Percentiles rank a stretch among this genome's conserved stretches.
Conservation (phyloP, 495 filamentous ascomycete genomes). For the Talaromyces borbonicus region DNA sequence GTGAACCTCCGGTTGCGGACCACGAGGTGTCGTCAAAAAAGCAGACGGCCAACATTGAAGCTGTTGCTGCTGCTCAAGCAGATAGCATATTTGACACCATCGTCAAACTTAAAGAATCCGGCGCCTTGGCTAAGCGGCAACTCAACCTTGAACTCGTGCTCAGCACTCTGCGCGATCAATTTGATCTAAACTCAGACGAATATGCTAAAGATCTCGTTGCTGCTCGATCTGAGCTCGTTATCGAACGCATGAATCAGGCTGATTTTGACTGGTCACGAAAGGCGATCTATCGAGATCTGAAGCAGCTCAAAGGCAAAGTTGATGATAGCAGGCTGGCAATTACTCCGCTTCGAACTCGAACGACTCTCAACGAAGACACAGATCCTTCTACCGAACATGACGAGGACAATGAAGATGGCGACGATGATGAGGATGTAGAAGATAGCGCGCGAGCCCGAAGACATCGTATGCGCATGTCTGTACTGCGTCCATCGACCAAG, state of each 20-base stretch:
- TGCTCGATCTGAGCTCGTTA: constrained; percentile 21
- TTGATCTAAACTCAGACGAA: constrained; percentile 22
- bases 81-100: constrained; percentile 30
- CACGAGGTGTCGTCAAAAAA: constrained; percentile 13
- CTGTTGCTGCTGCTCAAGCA: constrained; percentile 26
- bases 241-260: constrained; percentile 28
- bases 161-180: constrained; percentile 18
- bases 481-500: constrained; percentile 39
- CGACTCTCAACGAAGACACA: constrained; percentile 16
- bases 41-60: constrained; percentile 18
- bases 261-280: constrained; percentile 35
- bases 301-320: constrained; percentile 17
- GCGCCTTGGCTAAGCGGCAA: constrained; percentile 36
- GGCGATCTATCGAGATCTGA: constrained; percentile 36
- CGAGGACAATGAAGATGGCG: constrained; percentile 8
- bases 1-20: constrained; percentile 14
- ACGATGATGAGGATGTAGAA: neutral
- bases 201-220: constrained; percentile 29
- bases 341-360: constrained; percentile 25
- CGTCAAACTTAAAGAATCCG: constrained; percentile 27
- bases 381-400: constrained; percentile 19
- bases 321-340: constrained; percentile 16
- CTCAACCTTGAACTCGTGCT: constrained; percentile 31
- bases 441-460: constrained; percentile 15
- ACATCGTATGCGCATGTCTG: constrained; percentile 36